Base-by-base conservation (phyloP, 345 rosid genomes). In the Alliaria petiolata region DNA sequence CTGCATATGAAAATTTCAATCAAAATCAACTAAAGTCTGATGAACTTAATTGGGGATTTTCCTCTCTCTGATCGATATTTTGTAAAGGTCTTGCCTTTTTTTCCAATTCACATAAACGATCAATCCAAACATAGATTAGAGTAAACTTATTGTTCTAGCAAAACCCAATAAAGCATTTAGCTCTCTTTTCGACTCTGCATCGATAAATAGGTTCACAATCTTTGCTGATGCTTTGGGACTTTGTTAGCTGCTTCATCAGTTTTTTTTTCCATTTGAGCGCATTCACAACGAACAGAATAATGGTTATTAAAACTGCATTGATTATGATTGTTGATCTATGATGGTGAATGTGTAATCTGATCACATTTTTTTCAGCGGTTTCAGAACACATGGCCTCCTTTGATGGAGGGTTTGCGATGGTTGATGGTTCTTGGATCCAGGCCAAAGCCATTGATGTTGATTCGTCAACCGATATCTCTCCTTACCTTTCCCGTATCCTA, bases 401-500 rank as follows among this genome's bases (percentile, higher is more conserved):
- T 49, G 75, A 69, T 19, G 79, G 79, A 62, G 79, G 70, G 22
- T 69, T 76, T 38, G 36, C 14, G 0, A 76, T 76, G 79, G 75
- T 69, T 6, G 75, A 69, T 38, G 69, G 43, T 7, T n/a, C 70
- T 38, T 69, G 70, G 69, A n/a, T 76, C 17, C 70, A 64, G 17
- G 63, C 75, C 69, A 76, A 76, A 70, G 71, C 79, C 67, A 69
- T 76, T 15, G 75, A 76, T 33, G 67, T 76, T 13, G 79, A 5
- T 30, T 25, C 75, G 31, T 38, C 79, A 39, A 63, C 75, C 2
- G 71, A 76, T 33, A 76, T 76, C 66, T 54, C 75, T 69, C 79
- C 79, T 10, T 76, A 76, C 75, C 79, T 76, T 12, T 69, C 79
- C 30, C 65, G 30, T 4, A 12, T 76, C 51, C 62, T 69, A 8